Base-by-base conservation (phyloP, 768 basidiomycete genomes). In the Brasilioporus rufonigricans region DNA sequence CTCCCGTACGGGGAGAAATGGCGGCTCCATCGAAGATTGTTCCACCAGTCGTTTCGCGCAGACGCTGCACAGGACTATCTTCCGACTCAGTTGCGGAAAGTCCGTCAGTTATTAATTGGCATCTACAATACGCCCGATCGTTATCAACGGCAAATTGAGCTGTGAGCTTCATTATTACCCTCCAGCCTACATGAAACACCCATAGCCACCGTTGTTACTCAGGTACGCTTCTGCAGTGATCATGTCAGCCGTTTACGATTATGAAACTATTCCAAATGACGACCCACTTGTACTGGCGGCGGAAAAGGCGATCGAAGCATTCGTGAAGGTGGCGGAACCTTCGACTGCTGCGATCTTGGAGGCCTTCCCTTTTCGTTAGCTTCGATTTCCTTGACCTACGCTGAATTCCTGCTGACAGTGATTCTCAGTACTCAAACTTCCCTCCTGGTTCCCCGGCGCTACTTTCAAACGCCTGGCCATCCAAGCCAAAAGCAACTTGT, bases 381-480 rank as follows among this genome's bases (percentile, higher is more conserved):
- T 60, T 58, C 44, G 21, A 51, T 64, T 47, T 39, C 44, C 55
- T 54, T 29, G 31, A 1, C 40, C 23, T 46, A 19, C 11, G 21
- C 27, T 31, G 29, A 26, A 40, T 52, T 52, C 46, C 36, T 46
- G n/a, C 29, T 68, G 47, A 70, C 21, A 45, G 33, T 38, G 38
- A 50, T 58, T 45, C 47, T 45, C 53, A 70, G 68, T 70, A 44
- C 60, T 70, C 27, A 68, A 59, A 39, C 60, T 70, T 35, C 68
- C 68, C 12, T 45, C 47, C 16, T 75, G 73, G 74, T 65, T 75
- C 38, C 73, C 72, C 4, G 74, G 73, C 5, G 73, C 74, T 19
- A 62, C 54, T 16, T 58, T 71, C 32, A 72, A 61, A 56, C 63
- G 65, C 35, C 59, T 64, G 56, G 71, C 72, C 13, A 44, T 56